Conservation (phyloP, 345 rosid species). For the Arabidopsis suecica region DNA sequence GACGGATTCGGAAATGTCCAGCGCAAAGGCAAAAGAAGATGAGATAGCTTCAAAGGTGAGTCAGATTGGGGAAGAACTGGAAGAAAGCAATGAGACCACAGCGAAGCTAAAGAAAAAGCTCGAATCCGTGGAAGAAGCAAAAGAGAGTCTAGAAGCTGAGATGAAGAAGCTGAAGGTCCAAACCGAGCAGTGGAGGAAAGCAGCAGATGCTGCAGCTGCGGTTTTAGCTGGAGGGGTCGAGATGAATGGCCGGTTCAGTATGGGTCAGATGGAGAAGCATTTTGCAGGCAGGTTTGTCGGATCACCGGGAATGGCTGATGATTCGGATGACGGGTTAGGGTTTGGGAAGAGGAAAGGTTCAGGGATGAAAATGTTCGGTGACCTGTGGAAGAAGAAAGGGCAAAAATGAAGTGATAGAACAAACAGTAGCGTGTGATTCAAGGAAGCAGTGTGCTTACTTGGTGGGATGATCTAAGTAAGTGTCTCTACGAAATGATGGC, state of each 20-base stretch:
- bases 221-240: slow-evolving; percentile 71
- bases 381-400: slow-evolving; percentile 80
- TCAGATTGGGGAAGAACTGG: slow-evolving; percentile 58
- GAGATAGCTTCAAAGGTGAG: slow-evolving; percentile 53
- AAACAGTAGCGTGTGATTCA: slow-evolving; percentile 21
- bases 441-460: slow-evolving; percentile 22
- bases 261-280: slow-evolving; percentile 81
- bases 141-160: slow-evolving; percentile 67
- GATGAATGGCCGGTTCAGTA: slow-evolving; percentile 65
- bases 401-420: slow-evolving; percentile 50
- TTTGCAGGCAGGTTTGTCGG: slow-evolving; percentile 60
- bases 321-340: slow-evolving; percentile 58
- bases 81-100: slow-evolving; percentile 53
- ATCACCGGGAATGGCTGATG: slow-evolving; percentile 62
- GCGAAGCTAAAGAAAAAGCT: slow-evolving; percentile 55
- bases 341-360: slow-evolving; percentile 66
- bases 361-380: slow-evolving; percentile 79
- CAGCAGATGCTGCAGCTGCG: slow-evolving; percentile 90
- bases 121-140: slow-evolving; percentile 59
- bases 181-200: slow-evolving; percentile 94
- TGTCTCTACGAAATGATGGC: slow-evolving; percentile 29
- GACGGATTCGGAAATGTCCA: slow-evolving; percentile 46
- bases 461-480: not conserved
- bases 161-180: slow-evolving; percentile 79
- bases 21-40: slow-evolving; percentile 56